phyloP scores from a whole-genome alignment of 805 yeast genomes.

The Wickerhamiella sergipiensis region DNA sequence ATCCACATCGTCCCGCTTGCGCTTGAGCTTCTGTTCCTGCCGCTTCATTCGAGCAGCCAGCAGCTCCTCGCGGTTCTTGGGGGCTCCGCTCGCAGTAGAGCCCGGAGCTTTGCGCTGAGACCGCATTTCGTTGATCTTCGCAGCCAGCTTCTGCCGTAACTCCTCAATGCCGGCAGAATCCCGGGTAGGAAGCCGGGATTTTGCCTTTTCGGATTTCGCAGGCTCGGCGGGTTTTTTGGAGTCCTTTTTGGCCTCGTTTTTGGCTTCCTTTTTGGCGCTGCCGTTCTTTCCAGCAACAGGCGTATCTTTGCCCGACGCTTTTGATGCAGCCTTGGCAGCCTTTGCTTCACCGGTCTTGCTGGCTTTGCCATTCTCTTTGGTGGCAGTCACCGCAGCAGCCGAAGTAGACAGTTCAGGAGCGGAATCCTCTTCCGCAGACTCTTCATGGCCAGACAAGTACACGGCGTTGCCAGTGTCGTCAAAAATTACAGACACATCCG shows the following conservation, averaged over 20 bases:
- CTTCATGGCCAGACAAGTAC: conserved; percentile 12
- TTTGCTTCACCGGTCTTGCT: conserved; percentile 4
- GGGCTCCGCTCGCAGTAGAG: conserved; percentile 59
- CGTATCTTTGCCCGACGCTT: conserved; percentile 15
- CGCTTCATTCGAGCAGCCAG: conserved; percentile 27
- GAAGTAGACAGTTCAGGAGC: conserved; percentile 2
- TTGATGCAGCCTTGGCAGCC: conserved; percentile 11
- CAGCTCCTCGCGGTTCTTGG: conserved; percentile 48
- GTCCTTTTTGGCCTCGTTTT: too few relatives aligned
- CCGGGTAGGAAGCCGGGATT: conserved; percentile 3
- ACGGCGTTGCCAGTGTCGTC: conserved; percentile 24
- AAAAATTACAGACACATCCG: conserved; percentile 13
- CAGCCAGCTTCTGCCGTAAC: conserved; percentile 66
- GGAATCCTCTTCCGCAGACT: conserved; percentile 19
- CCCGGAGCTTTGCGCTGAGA: conserved; percentile 91
- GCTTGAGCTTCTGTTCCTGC: conserved; percentile 28
- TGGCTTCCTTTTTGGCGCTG: neutral
- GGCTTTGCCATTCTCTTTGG: neutral
- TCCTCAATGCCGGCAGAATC: conserved; percentile 37
- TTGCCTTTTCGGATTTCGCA: conserved; percentile 16
- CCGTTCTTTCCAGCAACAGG: neutral
- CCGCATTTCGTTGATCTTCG: conserved; percentile 52
- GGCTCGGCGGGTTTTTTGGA: too few relatives aligned
- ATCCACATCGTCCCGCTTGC: conserved; percentile 21
- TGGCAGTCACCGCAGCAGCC: neutral